Evolutionary conservation across 345 rosid genomes (phyloP).

Genomic region (Populus ilicifolia): DNA sequence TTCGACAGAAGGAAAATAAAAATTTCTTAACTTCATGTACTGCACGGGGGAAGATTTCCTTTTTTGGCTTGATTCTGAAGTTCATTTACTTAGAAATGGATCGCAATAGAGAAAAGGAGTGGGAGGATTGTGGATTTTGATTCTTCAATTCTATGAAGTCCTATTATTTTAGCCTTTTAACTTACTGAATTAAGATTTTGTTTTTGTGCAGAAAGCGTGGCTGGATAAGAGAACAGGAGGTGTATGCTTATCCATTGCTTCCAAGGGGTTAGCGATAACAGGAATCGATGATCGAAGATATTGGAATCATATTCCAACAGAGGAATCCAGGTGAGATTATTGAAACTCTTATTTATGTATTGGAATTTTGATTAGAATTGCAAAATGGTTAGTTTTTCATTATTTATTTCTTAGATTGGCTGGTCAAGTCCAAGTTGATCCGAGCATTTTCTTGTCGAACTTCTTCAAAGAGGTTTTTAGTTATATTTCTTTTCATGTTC

Average conservation of each 20-base stretch:
- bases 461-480: constrained; percentile 21
- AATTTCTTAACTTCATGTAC: background rate
- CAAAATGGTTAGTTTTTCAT: constrained; percentile 23
- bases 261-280: constrained; percentile 66
- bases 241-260: constrained; percentile 59
- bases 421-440: constrained; percentile 17
- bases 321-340: constrained; percentile 74
- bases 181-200: constrained; percentile 14
- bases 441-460: constrained; percentile 24
- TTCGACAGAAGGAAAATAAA: background rate
- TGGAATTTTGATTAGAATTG: background rate
- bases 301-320: constrained; percentile 76
- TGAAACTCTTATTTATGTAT: background rate
- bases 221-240: constrained; percentile 66
- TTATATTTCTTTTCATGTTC: background rate
- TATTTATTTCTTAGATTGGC: constrained; percentile 24
- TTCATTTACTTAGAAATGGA: background rate
- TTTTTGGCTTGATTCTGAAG: background rate
- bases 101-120: background rate
- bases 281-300: constrained; percentile 94
- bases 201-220: constrained; percentile 70
- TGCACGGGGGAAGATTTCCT: background rate
- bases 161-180: background rate
- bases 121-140: background rate
- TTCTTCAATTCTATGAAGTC: background rate